These are phyloP conservation scores for Ochetophila trinervis DNA, from an alignment of 306 rosid genomes.

Conservation along the genomic window DNA sequence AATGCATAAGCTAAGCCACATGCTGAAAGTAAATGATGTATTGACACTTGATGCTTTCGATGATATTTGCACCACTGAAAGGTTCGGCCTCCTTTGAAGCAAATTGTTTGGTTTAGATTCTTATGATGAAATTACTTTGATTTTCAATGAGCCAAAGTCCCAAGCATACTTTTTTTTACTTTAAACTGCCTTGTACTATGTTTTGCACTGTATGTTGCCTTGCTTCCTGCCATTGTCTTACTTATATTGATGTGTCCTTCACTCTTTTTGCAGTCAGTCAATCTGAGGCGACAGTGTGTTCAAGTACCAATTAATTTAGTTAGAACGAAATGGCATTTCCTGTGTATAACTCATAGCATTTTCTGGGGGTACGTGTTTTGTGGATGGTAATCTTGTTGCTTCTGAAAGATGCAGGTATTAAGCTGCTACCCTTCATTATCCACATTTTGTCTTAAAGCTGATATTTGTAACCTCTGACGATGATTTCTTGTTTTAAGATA, in stretches of 20 bases:
- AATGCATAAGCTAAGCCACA: no score
- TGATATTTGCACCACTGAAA: no score
- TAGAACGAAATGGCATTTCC: constrained; percentile 88
- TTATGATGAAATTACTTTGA: no score
- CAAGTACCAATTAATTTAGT: constrained; percentile 57
- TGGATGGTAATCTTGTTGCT: constrained; percentile 89
- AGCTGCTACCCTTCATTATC: constrained; percentile 18
- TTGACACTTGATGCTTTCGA: no score
- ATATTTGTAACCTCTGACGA: constrained; percentile 14
- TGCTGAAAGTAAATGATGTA: no score
- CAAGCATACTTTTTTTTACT: background rate
- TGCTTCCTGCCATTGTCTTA: constrained; percentile 23
- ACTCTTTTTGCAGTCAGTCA: constrained; percentile 56
- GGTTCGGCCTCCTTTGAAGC: no score
- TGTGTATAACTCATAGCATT: constrained; percentile 91
- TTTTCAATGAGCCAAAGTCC: no score
- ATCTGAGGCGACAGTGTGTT: constrained; percentile 79
- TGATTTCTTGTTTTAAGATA: constrained; percentile 54
- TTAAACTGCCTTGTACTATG: constrained; percentile 13
- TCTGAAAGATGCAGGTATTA: constrained; percentile 95
- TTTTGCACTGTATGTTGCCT: constrained; percentile 5
- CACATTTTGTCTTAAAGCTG: constrained; percentile 1
- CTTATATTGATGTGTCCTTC: constrained; percentile 21
- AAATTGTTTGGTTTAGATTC: no score
- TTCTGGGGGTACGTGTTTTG: constrained; percentile 87